Percentiles rank a stretch among this genome's conserved stretches.
phyloP scores from a whole-genome alignment of 2,329 filamentous ascomycete genomes.

The Fusarium clavum region DNA sequence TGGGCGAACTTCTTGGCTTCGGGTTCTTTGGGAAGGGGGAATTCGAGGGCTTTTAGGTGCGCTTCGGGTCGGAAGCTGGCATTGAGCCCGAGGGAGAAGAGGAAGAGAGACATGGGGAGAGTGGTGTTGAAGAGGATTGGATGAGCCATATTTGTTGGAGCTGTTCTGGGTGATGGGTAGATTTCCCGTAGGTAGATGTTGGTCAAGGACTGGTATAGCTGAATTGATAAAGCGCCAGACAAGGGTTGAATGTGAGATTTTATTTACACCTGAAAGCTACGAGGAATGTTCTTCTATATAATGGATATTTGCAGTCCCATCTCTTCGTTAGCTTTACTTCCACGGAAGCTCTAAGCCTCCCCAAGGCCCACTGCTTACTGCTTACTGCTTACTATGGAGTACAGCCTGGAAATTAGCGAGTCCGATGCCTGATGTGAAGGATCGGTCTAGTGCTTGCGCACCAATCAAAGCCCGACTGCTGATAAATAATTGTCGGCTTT shows the following conservation, averaged over 20 bases:
- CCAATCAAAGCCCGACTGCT: background rate
- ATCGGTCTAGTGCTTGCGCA: background rate
- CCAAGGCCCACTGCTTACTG: background rate
- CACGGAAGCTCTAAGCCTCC: background rate
- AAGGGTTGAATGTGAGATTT: background rate
- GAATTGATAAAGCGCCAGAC: background rate
- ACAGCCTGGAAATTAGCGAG: background rate
- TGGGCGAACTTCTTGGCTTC: constrained; percentile 13
- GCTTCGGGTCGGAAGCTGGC: constrained; percentile 13
- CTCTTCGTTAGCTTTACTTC: background rate
- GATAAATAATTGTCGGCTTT: background rate
- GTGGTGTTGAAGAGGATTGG: constrained; percentile 19
- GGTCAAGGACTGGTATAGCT: background rate
- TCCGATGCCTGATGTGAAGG: background rate
- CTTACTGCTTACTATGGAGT: background rate
- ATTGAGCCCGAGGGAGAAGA: constrained; percentile 18
- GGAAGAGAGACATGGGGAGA: constrained; percentile 7
- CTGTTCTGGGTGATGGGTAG: background rate
- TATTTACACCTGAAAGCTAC: background rate
- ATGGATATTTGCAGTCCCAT: background rate
- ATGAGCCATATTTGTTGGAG: background rate
- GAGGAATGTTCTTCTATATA: background rate
- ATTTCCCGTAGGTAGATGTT: background rate
- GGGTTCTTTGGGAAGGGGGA: constrained; percentile 12
- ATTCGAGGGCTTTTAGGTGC: constrained; percentile 8